Evolutionary conservation across 202 grass and related monocot genomes (phyloP).

Genomic region (Setaria italica): DNA sequence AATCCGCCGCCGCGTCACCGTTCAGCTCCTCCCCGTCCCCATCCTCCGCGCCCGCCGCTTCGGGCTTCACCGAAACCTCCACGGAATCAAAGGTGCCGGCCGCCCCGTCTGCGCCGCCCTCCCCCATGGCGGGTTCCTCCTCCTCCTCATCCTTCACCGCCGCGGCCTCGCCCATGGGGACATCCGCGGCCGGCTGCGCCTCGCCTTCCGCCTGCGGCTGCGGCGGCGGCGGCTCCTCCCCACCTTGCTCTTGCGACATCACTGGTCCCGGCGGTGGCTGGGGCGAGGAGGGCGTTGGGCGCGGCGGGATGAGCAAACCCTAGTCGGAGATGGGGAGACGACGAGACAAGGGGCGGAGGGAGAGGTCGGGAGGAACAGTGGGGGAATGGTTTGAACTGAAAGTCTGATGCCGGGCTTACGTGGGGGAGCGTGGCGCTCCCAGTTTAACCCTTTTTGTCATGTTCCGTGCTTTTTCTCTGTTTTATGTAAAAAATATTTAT

Average conservation of each 20-base stretch:
- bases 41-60: slow-evolving; percentile 39
- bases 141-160: slow-evolving; percentile 29
- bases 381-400: slow-evolving; percentile 31
- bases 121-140: not conserved
- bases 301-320: slow-evolving; percentile 25
- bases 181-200: not conserved
- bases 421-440: not conserved
- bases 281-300: not conserved
- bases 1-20: slow-evolving; percentile 28
- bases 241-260: slow-evolving; percentile 3
- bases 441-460: not conserved
- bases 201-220: slow-evolving; percentile 26
- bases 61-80: slow-evolving; percentile 25
- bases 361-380: slow-evolving; percentile 36
- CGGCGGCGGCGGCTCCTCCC: slow-evolving; percentile 11
- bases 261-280: not conserved
- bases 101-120: slow-evolving; percentile 19
- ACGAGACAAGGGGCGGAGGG: not conserved
- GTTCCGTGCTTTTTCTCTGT: not conserved
- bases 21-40: slow-evolving; percentile 4
- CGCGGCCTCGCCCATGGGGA: slow-evolving; percentile 7
- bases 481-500: too few species aligned
- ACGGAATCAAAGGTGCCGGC: slow-evolving; percentile 14
- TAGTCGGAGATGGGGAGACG: slow-evolving; percentile 30
- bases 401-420: not conserved